Evolutionary conservation across 2,329 filamentous ascomycete genomes (phyloP), one percentile per base, ranked within the genome.

Genomic region (Alternaria arborescens): DNA sequence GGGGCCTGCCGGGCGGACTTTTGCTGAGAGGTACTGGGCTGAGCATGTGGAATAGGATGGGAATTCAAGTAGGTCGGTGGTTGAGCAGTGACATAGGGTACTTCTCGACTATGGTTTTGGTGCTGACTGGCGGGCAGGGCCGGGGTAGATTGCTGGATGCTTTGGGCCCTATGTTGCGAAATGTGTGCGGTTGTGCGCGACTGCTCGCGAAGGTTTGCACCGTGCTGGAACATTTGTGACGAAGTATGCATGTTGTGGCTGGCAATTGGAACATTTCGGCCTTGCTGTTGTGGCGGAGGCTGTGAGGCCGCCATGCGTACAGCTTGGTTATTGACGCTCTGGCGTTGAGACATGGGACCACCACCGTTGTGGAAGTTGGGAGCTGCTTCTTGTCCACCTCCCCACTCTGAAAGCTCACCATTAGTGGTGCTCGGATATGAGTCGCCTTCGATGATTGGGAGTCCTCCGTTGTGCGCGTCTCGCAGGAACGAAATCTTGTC

Each of bases 381-480:
- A 28, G 36, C 47, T 43, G 26, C 51, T 18, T 64, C 61, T 40
- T 65, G 64, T 4, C 52, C 58, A 50, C 57, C 58, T 46, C 40
- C 53, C 62, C 52, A 50, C 42, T 67, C 64, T 32, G 67, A 68
- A 48, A 68, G 56, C 32, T 68, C 57, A 5, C 78, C 78, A 34
- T 77, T 74, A 10, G 77, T 78, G 2, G 78, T 79, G 28, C 71
- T 69, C 18, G 78, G 77, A 52, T 79, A 79, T n/a, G 77, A 79
- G 36, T 73, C 71, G 32, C 69, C 74, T 3, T 71, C 68, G n/a
- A 71, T 50, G 2, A 60, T 58, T 5, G 2, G 55, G 38, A 71
- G 64, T 5, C 53, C 40, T 14, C 52, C 20, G 12, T 26, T 41
- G 7, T 47, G 47, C 10, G 44, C 48, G 10, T 54, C 11, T 5